Evolutionary conservation across 257 asterid species (phyloP).

Genomic region (Nicotiana noctiflora): DNA sequence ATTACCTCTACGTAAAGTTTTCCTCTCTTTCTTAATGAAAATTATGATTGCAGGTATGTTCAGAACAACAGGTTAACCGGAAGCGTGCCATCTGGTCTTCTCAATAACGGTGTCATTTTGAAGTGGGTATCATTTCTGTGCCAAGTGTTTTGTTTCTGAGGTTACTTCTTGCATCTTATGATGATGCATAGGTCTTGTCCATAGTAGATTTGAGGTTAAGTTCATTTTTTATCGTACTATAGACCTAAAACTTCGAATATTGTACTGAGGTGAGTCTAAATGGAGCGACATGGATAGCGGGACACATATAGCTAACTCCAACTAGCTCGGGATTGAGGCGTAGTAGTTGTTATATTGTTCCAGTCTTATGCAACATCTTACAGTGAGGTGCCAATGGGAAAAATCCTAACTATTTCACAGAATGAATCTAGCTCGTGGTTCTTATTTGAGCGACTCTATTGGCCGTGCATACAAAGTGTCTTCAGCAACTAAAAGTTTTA

Average conservation of each 20-base stretch:
- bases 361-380: too few relatives aligned
- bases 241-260: background rate
- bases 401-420: too few relatives aligned
- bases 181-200: background rate
- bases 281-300: background rate
- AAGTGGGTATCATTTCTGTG: conserved; percentile 53
- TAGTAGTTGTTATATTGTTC: background rate
- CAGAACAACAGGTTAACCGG: conserved; percentile 79
- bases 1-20: background rate
- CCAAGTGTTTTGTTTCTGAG: background rate
- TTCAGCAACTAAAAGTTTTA: background rate
- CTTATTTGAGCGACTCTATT: background rate
- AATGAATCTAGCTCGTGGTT: too few relatives aligned
- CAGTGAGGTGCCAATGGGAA: too few relatives aligned
- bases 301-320: background rate
- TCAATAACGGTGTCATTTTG: conserved; percentile 45
- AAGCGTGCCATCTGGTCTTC: conserved; percentile 61
- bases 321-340: background rate
- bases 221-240: background rate
- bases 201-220: background rate
- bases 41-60: conserved; percentile 57
- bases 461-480: background rate
- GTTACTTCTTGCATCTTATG: background rate
- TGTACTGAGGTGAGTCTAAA: background rate
- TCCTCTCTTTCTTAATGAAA: conserved; percentile 7